phyloP scores from a whole-genome alignment of 768 basidiomycete genomes.

The Austroboletus eburneus region DNA sequence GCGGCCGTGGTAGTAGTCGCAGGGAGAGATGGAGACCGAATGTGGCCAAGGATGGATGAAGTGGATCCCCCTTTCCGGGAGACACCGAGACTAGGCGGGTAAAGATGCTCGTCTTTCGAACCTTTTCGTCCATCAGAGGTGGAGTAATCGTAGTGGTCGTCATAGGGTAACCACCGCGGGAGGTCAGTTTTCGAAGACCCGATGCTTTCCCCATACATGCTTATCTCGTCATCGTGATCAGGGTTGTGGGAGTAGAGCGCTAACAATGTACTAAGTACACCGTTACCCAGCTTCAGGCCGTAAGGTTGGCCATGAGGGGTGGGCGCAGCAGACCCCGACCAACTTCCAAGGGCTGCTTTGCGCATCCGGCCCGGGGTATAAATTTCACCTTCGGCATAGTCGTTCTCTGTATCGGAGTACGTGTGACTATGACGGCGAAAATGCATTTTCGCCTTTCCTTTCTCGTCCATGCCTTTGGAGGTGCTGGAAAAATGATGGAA shows the following conservation, averaged over 20 bases:
- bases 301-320: slow-evolving; percentile 1
- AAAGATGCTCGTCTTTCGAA: neutral
- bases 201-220: slow-evolving; percentile 16
- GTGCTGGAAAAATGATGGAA: slow-evolving; percentile 9
- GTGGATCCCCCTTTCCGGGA: slow-evolving; percentile 21
- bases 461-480: neutral
- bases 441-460: slow-evolving; percentile 9
- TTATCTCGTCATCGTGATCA: slow-evolving; percentile 28
- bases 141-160: neutral
- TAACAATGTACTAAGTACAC: slow-evolving; percentile 63
- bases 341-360: slow-evolving; percentile 15
- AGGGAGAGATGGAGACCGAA: slow-evolving; percentile 20
- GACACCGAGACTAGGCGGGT: slow-evolving; percentile 13
- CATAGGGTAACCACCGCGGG: slow-evolving; percentile 19
- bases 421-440: slow-evolving; percentile 1
- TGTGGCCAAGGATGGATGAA: slow-evolving; percentile 24
- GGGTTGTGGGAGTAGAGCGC: slow-evolving; percentile 48
- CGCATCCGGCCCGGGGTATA: slow-evolving; percentile 9
- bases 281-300: slow-evolving; percentile 34
- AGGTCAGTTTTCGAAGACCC: slow-evolving; percentile 20
- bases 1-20: slow-evolving; percentile 39
- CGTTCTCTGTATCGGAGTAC: slow-evolving; percentile 8
- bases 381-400: slow-evolving; percentile 3
- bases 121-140: slow-evolving; percentile 2
- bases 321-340: slow-evolving; percentile 9